These are phyloP conservation scores for Galerina marginata DNA, from an alignment of 768 basidiomycete genomes.

Conservation along the genomic window DNA sequence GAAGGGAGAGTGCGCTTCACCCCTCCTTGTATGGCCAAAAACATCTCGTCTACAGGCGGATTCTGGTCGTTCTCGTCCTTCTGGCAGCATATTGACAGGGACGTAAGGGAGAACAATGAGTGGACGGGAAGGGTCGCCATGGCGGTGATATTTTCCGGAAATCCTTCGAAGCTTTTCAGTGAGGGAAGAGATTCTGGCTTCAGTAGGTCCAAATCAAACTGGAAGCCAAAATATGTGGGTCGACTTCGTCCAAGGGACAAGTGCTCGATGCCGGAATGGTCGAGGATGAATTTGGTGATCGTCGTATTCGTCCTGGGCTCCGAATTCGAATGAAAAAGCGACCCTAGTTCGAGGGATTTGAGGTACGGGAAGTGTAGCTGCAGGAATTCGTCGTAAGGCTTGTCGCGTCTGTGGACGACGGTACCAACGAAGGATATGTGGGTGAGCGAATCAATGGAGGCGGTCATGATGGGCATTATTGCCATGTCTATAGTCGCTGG, in stretches of 20 bases:
- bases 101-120: constrained; percentile 11
- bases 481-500: constrained; percentile 15
- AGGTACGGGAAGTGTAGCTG: constrained; percentile 18
- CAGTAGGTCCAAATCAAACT: constrained; percentile 15
- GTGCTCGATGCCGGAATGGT: constrained; percentile 13
- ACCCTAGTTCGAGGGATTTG: constrained; percentile 16
- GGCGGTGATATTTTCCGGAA: constrained; percentile 20
- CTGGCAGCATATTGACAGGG: constrained; percentile 16
- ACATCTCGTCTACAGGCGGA: constrained; percentile 10
- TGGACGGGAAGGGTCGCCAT: constrained; percentile 4
- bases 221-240: constrained; percentile 14
- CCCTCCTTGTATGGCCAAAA: background rate
- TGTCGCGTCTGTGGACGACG: constrained; percentile 6
- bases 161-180: constrained; percentile 23
- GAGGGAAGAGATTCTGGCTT: constrained; percentile 12
- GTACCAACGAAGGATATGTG: constrained; percentile 21
- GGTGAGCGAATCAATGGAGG: constrained; percentile 15
- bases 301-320: constrained; percentile 5
- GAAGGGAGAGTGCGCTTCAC: background rate
- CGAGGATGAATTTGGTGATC: constrained; percentile 20
- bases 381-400: constrained; percentile 17
- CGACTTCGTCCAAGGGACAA: constrained; percentile 19
- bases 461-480: constrained; percentile 8
- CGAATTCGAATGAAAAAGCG: constrained; percentile 11
- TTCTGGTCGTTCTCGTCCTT: background rate